Percentiles rank a stretch among this genome's conserved stretches.
Evolutionary conservation across 2,329 filamentous ascomycete genomes (phyloP).

Genomic region (Fusarium sp.): DNA sequence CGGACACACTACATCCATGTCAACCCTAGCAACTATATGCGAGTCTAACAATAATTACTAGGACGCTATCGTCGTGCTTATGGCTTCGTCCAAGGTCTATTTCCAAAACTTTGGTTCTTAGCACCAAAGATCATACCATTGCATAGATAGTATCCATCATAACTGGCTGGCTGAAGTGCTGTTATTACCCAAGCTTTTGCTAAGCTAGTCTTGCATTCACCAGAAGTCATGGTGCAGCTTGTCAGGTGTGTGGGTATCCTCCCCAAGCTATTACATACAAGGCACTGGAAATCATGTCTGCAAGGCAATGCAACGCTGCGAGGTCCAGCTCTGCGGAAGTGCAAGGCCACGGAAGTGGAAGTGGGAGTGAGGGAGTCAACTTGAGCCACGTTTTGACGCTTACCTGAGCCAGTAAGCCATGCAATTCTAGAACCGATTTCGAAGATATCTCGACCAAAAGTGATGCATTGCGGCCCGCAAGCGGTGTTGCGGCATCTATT

Average conservation of each 20-base stretch:
- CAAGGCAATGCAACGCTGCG: neutral
- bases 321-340: neutral
- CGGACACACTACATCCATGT: neutral
- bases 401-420: neutral
- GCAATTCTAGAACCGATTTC: neutral
- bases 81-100: neutral
- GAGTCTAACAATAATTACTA: neutral
- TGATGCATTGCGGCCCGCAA: neutral
- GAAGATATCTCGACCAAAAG: neutral
- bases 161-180: neutral
- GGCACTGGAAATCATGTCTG: neutral
- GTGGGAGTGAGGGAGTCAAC: neutral
- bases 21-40: neutral
- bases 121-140: neutral
- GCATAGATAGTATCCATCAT: neutral
- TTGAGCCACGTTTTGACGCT: neutral
- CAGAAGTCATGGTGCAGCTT: neutral
- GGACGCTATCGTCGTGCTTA: neutral
- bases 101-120: neutral
- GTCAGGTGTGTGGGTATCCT: neutral
- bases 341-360: neutral
- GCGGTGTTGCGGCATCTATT: neutral
- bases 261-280: neutral
- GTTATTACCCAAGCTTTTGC: neutral
- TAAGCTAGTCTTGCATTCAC: neutral